These are phyloP conservation scores for Betula pendula DNA, from an alignment of 306 rosid genomes.

Conservation along the genomic window DNA sequence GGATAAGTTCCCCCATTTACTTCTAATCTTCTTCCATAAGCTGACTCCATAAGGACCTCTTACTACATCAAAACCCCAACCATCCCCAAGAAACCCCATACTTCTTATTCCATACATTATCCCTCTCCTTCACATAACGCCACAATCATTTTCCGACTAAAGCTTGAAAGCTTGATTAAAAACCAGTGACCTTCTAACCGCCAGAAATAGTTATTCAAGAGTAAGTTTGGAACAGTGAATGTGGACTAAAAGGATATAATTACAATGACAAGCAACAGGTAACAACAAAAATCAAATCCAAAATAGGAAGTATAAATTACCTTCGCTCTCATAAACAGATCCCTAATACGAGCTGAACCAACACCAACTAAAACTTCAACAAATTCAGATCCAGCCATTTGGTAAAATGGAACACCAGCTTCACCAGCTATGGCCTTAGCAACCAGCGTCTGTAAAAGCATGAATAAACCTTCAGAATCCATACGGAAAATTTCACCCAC, in stretches of 20 bases:
- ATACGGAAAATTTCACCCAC: constrained; percentile 15
- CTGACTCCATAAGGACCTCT: neutral
- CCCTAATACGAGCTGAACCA: constrained; percentile 99
- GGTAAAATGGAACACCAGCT: constrained; percentile 99
- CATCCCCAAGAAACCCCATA: neutral
- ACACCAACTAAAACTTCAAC: constrained; percentile 99
- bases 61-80: neutral
- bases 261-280: constrained; percentile 27
- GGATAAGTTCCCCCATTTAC: neutral
- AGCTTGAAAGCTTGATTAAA: no score
- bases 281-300: constrained; percentile 22
- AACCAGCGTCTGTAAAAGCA: constrained; percentile 81
- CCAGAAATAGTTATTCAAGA: neutral
- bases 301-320: constrained; percentile 41
- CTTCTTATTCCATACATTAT: neutral
- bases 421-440: constrained; percentile 99
- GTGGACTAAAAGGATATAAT: constrained; percentile 6
- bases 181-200: no score
- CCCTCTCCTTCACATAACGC: neutral
- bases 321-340: constrained; percentile 97
- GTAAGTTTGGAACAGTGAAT: neutral
- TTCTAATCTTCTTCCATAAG: neutral
- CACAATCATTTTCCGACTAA: neutral
- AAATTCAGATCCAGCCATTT: constrained; percentile 99
- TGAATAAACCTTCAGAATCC: constrained; percentile 17